Base-by-base conservation (phyloP, 2,329 filamentous ascomycete genomes). In the Plenodomus biglobosus region DNA sequence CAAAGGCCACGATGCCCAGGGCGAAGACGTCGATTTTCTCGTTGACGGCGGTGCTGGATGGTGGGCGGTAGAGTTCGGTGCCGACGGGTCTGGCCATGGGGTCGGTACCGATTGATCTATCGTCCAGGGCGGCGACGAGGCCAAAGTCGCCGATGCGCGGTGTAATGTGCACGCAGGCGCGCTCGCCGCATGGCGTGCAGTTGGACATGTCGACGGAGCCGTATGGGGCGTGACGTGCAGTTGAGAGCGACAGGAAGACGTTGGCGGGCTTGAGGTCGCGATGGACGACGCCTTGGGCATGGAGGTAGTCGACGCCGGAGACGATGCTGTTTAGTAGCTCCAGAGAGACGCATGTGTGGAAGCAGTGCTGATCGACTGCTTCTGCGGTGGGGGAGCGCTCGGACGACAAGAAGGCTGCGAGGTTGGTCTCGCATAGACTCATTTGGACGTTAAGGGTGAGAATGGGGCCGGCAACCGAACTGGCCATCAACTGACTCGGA, bases 71-170 rank as follows among this genome's bases (percentile, higher is more conserved):
- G 50, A 85, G 80, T 47, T 83, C 79, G 0, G 84, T 86, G 0
- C 83, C 84, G 2, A 85, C 81, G 0, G 77, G 75, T 39, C 76
- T 78, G 11, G 63, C 65, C 17, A 46, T 38, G 11, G 50, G 19
- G 11, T 53, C 43, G 6, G 48, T 30, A 48, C 70, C 61, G 40
- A 71, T 51, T 30, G 50, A 61, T 15, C 38, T 45, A 6, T 66
- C 63, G 34, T 73, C 79, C 38, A 81, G 76, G 44, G 81, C 78
- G 8, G 81, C 80, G 3, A 85, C 83, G 3, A 87, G 77, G 2
- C 85, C 85, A 59, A 88, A 87, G 60, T 88, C 85, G 1, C 85
- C 85, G 44, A 88, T 86, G 3, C 83, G 78, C 10, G 85, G 81
- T 34, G 78, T 79, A 24, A 83, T 70, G 49, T 78, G 80, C 13